Evolutionary conservation across 2,329 filamentous ascomycete species (phyloP), one percentile per base, ranked within the genome.

Genomic region (Nemania sp.): DNA sequence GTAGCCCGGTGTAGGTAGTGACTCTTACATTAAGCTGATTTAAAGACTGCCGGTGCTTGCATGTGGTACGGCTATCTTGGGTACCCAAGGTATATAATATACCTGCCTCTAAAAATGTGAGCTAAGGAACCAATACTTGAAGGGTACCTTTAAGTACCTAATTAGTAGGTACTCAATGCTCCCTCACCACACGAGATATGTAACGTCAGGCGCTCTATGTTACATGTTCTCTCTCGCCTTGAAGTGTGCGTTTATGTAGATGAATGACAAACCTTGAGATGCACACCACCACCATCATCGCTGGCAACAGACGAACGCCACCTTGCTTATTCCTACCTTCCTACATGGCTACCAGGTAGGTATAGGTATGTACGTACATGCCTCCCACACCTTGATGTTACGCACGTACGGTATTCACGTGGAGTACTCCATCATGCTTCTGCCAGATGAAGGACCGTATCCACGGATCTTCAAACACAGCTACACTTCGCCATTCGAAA

Each of bases 371-470:
- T 45, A 54, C 26, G 35, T 32, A 53, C 49, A 26, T 38, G 22
- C 47, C 29, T 32, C 2, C 38, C 38, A 13, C 38, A 15, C 38
- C 38, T 41, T 18, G 11, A 2, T 41, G 38, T 55, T 63, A 38
- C 64, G 60, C 54, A 67, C 64, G 64, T 58, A 62, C 41, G 35
- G 49, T 55, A 53, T 63, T 59, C 61, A 54, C 54, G 59, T 67
- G 59, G 59, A 61, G 64, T 49, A 38, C 53, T 45, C 43, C 32
- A 55, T 41, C 52, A 62, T 54, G 13, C 38, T 57, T n/a, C 60
- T 45, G 32, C n/a, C 29, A 67, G 54, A 65, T 70, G 56, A 70
- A 67, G 67, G 60, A 70, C 64, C 61, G 24, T 57, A 58, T 56
- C 52, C 56, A 55, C 58, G 61, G 55, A 55, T 64, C 57, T 62